phyloP scores from a whole-genome alignment of 768 basidiomycete species.

The Leccinellum albellum region DNA sequence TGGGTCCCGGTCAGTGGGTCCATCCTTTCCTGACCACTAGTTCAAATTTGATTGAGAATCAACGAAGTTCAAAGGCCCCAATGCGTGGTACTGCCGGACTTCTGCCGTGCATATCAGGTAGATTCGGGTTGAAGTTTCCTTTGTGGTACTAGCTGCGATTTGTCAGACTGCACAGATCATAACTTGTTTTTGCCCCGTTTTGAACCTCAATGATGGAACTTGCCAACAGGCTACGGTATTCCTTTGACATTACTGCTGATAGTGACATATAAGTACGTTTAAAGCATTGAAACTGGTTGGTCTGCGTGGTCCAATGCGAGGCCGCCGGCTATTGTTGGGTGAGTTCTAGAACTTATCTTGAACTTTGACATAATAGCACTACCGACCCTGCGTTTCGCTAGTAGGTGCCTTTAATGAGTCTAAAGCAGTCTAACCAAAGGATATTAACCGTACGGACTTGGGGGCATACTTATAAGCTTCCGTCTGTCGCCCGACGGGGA shows the following conservation, averaged over 20 bases:
- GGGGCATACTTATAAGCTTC: background rate
- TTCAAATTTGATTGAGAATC: background rate
- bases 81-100: background rate
- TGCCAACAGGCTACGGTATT: no score
- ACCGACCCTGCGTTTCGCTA: background rate
- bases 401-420: background rate
- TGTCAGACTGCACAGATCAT: background rate
- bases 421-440: background rate
- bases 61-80: background rate
- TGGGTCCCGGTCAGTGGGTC: background rate
- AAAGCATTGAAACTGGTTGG: background rate
- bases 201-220: no score
- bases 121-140: background rate
- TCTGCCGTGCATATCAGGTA: background rate
- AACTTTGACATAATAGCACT: background rate
- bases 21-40: background rate
- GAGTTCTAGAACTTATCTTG: background rate
- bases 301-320: background rate
- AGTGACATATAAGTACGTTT: no score
- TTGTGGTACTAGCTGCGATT: background rate
- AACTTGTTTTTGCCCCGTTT: no score
- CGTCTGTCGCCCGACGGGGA: background rate
- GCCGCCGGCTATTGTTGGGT: background rate
- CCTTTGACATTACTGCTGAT: no score
- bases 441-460: background rate